Conservation (phyloP, 2,329 filamentous ascomycete species). For the Furcasterigmium furcatum region DNA sequence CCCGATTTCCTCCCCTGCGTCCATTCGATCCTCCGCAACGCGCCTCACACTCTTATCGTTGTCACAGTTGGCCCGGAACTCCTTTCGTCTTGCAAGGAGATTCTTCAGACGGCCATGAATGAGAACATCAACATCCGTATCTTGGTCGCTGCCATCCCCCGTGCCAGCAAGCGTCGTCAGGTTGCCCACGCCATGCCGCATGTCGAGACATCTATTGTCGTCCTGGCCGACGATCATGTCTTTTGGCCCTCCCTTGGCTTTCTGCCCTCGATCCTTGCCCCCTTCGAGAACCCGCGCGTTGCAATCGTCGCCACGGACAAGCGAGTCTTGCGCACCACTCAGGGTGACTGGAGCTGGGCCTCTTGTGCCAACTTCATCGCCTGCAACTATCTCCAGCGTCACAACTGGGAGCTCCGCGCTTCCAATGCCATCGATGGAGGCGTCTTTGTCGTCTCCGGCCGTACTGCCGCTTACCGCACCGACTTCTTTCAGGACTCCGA, state of each 20-base stretch:
- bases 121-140: constrained; percentile 22
- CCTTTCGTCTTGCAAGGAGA: constrained; percentile 8
- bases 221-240: constrained; percentile 51
- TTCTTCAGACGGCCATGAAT: constrained; percentile 5
- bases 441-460: constrained; percentile 55
- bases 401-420: constrained; percentile 58
- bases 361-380: constrained; percentile 53
- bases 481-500: constrained; percentile 38
- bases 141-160: constrained; percentile 14
- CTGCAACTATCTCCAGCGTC: constrained; percentile 55
- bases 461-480: constrained; percentile 49
- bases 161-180: constrained; percentile 47
- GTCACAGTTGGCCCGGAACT: constrained; percentile 37
- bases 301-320: constrained; percentile 57
- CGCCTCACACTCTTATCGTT: constrained; percentile 34
- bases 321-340: constrained; percentile 36
- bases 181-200: constrained; percentile 33
- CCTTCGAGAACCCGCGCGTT: constrained; percentile 40
- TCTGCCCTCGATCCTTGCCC: constrained; percentile 35
- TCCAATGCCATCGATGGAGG: constrained; percentile 56
- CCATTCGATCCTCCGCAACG: constrained; percentile 31
- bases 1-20: constrained; percentile 38
- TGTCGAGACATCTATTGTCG: constrained; percentile 35
- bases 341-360: constrained; percentile 19
- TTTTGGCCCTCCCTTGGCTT: constrained; percentile 41